Base-by-base conservation (phyloP, 1,284 basidiomycete genomes). In the Cutaneotrichosporon cavernicola region DNA sequence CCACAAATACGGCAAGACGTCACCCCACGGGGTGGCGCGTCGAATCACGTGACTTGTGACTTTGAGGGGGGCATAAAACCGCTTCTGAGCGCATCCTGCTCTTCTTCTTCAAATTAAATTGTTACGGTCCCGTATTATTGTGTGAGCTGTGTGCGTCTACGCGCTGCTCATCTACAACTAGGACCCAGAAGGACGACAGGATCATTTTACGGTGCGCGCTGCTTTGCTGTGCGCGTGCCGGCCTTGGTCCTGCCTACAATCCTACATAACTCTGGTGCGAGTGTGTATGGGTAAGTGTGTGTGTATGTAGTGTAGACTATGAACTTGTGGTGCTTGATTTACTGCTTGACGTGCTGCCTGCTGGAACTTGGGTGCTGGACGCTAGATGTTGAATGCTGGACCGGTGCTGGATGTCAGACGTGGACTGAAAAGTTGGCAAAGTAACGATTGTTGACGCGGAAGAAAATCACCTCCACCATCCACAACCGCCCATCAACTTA, bases 171-270 rank as follows among this genome's bases (percentile, higher is more conserved):
- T 49, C 65, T 66, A 69, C 65, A 63, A 53, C 57, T 59, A 63
- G 57, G 62, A 66, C 66, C 68, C 9, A 67, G 64, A 69, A 18
- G 53, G 14, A 46, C 57, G 70, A 62, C 66, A 66, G 62, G 68
- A 70, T 68, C 67, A 65, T 64, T 63, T 63, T 71, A 62, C 64
- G 61, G 63, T 56, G 10, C 56, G 52, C 46, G 52, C 62, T 61
- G 43, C 22, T 22, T 51, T 52, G 60, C 52, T 51, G 64, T 71
- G 69, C 68, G 67, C 61, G 56, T 47, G 47, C 66, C 68, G 76
- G 75, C 76, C 76, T 78, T 74, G 73, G 73, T 76, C 68, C 68
- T 73, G 75, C 70, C 74, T 67, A 76, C 70, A 77, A 68, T 59
- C 13, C 22, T 22, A 18, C 47, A 49, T 21, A 2, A 21, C 14